phyloP scores from a whole-genome alignment of 1,284 basidiomycete genomes.

The Boletus smithii region DNA sequence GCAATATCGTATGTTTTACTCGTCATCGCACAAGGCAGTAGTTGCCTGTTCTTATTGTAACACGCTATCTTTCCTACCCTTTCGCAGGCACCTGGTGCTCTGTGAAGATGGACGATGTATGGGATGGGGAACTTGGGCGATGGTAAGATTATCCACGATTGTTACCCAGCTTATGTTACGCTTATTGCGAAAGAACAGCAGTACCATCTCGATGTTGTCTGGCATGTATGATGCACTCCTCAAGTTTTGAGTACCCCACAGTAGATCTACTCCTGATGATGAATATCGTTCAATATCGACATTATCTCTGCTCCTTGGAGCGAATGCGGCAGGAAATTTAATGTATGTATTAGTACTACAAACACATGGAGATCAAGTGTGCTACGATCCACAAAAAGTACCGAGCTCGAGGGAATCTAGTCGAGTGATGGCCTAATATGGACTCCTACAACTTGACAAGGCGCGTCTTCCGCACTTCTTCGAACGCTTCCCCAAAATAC shows the following conservation, averaged over 20 bases:
- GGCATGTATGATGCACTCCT: neutral
- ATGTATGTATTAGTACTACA: constrained; percentile 21
- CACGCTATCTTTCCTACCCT: constrained; percentile 11
- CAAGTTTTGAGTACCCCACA: constrained; percentile 14
- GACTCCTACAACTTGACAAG: constrained; percentile 19
- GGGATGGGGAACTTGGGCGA: constrained; percentile 1
- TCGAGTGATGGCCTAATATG: neutral
- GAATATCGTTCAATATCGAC: constrained; percentile 9
- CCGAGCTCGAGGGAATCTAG: neutral
- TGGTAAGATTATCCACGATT: constrained; percentile 14
- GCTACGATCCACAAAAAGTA: neutral
- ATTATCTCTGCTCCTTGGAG: constrained; percentile 4
- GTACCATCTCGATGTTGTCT: neutral
- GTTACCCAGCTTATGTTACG: constrained; percentile 1
- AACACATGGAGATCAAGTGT: constrained; percentile 1
- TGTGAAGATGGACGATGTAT: constrained; percentile 2
- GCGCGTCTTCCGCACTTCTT: constrained; percentile 23
- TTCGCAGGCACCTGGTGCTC: constrained; percentile 15
- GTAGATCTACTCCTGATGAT: constrained; percentile 15
- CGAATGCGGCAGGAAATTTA: constrained; percentile 5
- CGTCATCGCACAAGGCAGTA: constrained; percentile 16
- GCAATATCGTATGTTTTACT: constrained; percentile 34
- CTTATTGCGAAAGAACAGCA: constrained; percentile 6
- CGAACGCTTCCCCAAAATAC: constrained; percentile 45
- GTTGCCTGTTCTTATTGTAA: constrained; percentile 23